These are phyloP conservation scores for Gaillardinia entomophila DNA, from an alignment of 805 yeast species.

Conservation along the genomic window DNA sequence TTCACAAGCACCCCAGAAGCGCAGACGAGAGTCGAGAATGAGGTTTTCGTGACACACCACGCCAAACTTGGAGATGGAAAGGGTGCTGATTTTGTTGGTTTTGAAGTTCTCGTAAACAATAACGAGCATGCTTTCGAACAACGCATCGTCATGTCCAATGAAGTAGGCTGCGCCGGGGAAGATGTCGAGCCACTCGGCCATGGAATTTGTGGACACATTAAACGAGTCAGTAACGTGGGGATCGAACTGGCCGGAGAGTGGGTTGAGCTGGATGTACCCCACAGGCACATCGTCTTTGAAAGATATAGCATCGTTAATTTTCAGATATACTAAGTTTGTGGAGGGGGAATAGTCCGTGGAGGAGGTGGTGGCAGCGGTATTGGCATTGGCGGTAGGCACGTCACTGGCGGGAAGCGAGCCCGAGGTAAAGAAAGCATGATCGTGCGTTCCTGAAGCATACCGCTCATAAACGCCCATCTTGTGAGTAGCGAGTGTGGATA, in stretches of 20 bases:
- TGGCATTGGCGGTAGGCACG: conserved; percentile 3
- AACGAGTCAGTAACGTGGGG: conserved; percentile 5
- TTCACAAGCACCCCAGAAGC: conserved; percentile 74
- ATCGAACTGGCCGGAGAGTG: conserved; percentile 22
- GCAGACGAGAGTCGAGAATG: conserved; percentile 34
- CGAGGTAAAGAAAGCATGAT: conserved; percentile 10
- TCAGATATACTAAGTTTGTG: conserved; percentile 1
- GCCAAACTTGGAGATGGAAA: conserved; percentile 63
- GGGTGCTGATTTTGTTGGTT: conserved; percentile 44
- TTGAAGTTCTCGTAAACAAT: conserved; percentile 46
- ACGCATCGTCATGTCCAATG: conserved; percentile 39
- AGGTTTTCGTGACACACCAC: conserved; percentile 35
- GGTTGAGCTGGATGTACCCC: conserved; percentile 14
- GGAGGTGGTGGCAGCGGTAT: conserved; percentile 1
- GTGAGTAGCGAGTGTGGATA: neutral
- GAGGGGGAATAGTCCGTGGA: neutral
- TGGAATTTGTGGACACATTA: conserved; percentile 1
- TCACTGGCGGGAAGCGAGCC: neutral
- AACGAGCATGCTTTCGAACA: conserved; percentile 42
- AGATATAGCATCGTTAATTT: conserved; percentile 2
- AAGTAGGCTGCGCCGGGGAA: conserved; percentile 49
- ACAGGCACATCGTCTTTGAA: conserved; percentile 2
- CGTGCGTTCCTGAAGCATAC: conserved; percentile 34
- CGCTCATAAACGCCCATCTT: conserved; percentile 33
- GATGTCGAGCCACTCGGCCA: conserved; percentile 35